Percentiles rank a stretch among this genome's conserved stretches.
phyloP scores from a whole-genome alignment of 257 asterid genomes.

The Solanum pinnatisectum region DNA sequence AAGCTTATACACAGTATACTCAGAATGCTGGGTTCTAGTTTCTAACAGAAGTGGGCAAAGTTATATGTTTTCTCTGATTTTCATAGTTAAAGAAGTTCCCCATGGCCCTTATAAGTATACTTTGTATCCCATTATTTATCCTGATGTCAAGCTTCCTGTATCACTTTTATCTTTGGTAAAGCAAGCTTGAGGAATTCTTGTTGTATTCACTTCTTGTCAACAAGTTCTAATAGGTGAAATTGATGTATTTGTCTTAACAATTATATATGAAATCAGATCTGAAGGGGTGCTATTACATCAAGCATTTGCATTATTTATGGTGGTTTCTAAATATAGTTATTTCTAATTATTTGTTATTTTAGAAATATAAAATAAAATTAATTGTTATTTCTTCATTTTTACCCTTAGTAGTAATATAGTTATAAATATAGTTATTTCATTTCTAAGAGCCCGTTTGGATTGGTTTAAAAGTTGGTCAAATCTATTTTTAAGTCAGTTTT shows the following conservation, averaged over 20 bases:
- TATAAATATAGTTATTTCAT: background rate
- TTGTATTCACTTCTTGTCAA: background rate
- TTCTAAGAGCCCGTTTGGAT: background rate
- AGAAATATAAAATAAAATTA: background rate
- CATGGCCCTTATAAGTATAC: background rate
- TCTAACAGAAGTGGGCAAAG: background rate
- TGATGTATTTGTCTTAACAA: background rate
- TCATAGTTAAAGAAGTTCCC: background rate
- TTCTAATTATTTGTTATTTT: background rate
- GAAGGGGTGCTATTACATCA: background rate
- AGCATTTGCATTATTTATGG: background rate
- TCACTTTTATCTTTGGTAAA: background rate
- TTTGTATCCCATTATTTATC: background rate
- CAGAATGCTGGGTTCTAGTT: conserved; percentile 62
- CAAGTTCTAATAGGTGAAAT: background rate
- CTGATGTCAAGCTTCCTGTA: background rate
- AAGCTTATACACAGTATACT: conserved; percentile 72
- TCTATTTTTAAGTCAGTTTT: too few species aligned
- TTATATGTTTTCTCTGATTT: background rate
- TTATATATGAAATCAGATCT: background rate
- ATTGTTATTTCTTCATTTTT: background rate
- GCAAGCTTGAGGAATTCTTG: background rate
- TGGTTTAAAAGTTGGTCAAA: too few species aligned
- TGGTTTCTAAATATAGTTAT: background rate
- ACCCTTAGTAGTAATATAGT: background rate